These are phyloP conservation scores for Laguncularia racemosa DNA, from an alignment of 345 rosid genomes.

Conservation along the genomic window DNA sequence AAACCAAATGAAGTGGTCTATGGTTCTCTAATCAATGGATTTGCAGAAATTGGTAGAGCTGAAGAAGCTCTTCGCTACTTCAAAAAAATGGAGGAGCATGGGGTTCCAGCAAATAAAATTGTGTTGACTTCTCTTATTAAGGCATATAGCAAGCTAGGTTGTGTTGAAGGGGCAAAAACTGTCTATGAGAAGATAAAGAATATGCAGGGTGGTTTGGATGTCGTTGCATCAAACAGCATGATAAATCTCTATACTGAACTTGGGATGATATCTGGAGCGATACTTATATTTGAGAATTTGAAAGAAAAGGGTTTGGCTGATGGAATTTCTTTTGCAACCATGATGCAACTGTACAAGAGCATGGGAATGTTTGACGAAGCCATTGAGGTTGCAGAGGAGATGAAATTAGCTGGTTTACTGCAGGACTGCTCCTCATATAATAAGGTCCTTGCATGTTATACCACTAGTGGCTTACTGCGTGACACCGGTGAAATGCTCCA, in stretches of 20 bases:
- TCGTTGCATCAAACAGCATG: conserved; percentile 72
- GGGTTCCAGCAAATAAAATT: conserved; percentile 54
- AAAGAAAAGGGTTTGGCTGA: conserved; percentile 56
- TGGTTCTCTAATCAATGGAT: conserved; percentile 82
- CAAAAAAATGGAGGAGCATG: conserved; percentile 49
- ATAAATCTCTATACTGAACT: conserved; percentile 72
- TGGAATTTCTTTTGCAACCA: conserved; percentile 59
- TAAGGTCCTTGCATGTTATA: conserved; percentile 70
- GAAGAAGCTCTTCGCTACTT: conserved; percentile 70
- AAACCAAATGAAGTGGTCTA: conserved; percentile 79
- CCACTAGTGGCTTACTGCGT: conserved; percentile 53
- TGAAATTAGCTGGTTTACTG: conserved; percentile 60
- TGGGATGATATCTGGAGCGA: conserved; percentile 69
- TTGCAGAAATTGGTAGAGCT: conserved; percentile 53
- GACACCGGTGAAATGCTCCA: conserved; percentile 63
- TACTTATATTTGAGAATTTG: conserved; percentile 43
- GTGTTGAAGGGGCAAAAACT: conserved; percentile 58
- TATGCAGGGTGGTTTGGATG: conserved; percentile 63
- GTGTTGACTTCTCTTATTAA: conserved; percentile 76
- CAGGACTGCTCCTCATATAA: conserved; percentile 59
- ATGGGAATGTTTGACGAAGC: conserved; percentile 87
- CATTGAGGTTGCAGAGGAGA: conserved; percentile 75
- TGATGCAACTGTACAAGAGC: conserved; percentile 76
- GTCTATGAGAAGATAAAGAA: conserved; percentile 57
- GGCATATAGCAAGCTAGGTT: conserved; percentile 73